Conservation (phyloP, 345 rosid species). For the Camelina neglecta region DNA sequence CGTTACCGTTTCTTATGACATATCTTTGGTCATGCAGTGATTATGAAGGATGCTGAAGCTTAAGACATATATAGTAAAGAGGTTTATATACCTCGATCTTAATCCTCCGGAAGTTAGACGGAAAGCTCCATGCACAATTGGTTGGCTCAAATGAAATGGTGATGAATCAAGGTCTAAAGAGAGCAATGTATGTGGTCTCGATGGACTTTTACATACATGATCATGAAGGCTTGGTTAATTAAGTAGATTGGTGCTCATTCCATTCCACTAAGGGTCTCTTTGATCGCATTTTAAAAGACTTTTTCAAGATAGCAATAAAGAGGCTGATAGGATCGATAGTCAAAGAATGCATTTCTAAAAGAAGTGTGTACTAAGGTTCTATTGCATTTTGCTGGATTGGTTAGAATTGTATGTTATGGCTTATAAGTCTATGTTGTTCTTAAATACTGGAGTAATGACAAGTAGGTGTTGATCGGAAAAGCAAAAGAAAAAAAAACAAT, state of each 20-base stretch:
- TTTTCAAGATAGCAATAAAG: constrained; percentile 4
- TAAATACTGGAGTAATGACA: background rate
- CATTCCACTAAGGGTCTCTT: background rate
- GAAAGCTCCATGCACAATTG: background rate
- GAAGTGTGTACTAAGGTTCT: constrained; percentile 2
- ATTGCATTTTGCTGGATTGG: background rate
- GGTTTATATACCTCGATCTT: background rate
- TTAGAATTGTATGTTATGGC: background rate
- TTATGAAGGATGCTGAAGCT: background rate
- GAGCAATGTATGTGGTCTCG: background rate
- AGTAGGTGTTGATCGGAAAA: background rate
- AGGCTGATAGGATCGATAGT: background rate
- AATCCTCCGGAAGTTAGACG: background rate
- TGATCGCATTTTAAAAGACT: background rate
- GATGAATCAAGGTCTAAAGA: background rate
- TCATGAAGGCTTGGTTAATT: background rate
- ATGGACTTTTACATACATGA: background rate
- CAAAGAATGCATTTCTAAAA: background rate
- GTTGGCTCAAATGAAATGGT: background rate
- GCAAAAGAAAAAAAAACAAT: background rate
- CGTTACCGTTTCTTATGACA: too few species aligned
- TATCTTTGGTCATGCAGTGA: too few species aligned
- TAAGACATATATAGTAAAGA: background rate
- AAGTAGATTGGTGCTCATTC: background rate
- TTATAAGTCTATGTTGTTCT: background rate